Evolutionary conservation across 2,329 filamentous ascomycete species (phyloP), one percentile per base, ranked within the genome.

Genomic region (Botrytis tulipae): DNA sequence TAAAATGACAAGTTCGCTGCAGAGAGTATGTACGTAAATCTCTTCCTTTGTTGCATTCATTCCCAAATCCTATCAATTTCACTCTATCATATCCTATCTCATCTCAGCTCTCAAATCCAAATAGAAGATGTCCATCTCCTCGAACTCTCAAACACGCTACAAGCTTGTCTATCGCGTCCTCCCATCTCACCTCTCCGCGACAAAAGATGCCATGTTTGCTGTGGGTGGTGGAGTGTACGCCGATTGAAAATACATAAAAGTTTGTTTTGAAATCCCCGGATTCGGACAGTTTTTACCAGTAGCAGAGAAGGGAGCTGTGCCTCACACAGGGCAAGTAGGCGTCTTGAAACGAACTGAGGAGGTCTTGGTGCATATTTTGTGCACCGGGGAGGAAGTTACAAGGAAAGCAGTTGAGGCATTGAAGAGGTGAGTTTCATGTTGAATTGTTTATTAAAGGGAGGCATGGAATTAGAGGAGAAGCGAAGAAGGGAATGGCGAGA

Each of bases 231-330:
- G 88, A 29, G 81, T 83, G 9, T 87, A 85, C 44, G 70, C 86
- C 0, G 82, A 82, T 0, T 86, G 85, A 29, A 85, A 84, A 77
- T 90, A 89, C 78, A 87, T 85, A 46, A 86, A 90, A 75, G 85
- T 83, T 77, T 85, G 84, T 79, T 89, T 84, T 82, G 82, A 83
- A 9, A 82, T 82, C 0, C 76, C 81, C 3, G 91, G 91, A 3
- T 87, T 83, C 0, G 90, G 90, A 0, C 90, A 93, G 78, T 93
- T 93, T 80, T 85, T 88, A 0, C 90, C 90, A 0, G 89, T 87
- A 0, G 84, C 84, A 69, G 81, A 83, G 0, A 89, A 90, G 0
- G 78, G 80, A 2, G 84, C 86, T 16, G 89, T 90, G 68, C 91
- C 91, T 4, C 83, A 88, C 77, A 89, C 92, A 74, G 91, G 91